Evolutionary conservation across 2,329 filamentous ascomycete species (phyloP), one percentile per base, ranked within the genome.

Genomic region (Pseudogymnoascus sp.): DNA sequence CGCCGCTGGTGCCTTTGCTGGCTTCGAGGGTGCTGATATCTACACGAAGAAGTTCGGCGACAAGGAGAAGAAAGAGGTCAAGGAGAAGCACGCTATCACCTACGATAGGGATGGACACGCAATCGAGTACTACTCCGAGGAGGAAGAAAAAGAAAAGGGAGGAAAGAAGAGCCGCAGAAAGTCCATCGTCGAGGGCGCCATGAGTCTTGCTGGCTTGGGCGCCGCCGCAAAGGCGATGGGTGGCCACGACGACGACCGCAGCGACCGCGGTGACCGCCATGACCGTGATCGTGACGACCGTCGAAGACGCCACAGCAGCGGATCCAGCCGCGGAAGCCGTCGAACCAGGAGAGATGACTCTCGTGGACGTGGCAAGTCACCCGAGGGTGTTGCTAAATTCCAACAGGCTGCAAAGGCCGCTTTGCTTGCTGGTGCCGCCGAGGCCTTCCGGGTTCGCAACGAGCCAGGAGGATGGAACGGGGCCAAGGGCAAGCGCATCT

Each of bases 381-480:
- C 78, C 39, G 76, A 74, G 71, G 78, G 73, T 74, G 74, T 78
- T 36, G 80, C 78, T 68, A 89, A 89, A 68, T 83, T 90, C 54
- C 86, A 92, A 67, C 91, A 96, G 75, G 92, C 92, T 35, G 90
- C 92, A 72, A 93, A 94, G 78, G 92, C 93, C 35, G 94, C 92
- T 18, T 80, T 97, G 38, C 83, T 96, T 54, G 92, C 93, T 30
- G 93, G 92, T 68, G 93, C 92, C 39, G 89, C 92, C 60, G 92
- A 97, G 74, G 93, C 93, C 41, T 96, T 96, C 80, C 88, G 90
- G 64, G 87, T 92, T 61, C 87, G 92, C 72, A 96, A 93, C 70
- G 89, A 94, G 65, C 89, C 91, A 2, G 93, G 93, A 60, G 84
- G 87, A 43, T 97, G 92, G 92, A 88, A 87, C 65, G 93, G 92